Percentiles rank a stretch among this genome's conserved stretches.
phyloP scores from a whole-genome alignment of 495 filamentous ascomycete genomes.

The Penicillium alfredii region DNA sequence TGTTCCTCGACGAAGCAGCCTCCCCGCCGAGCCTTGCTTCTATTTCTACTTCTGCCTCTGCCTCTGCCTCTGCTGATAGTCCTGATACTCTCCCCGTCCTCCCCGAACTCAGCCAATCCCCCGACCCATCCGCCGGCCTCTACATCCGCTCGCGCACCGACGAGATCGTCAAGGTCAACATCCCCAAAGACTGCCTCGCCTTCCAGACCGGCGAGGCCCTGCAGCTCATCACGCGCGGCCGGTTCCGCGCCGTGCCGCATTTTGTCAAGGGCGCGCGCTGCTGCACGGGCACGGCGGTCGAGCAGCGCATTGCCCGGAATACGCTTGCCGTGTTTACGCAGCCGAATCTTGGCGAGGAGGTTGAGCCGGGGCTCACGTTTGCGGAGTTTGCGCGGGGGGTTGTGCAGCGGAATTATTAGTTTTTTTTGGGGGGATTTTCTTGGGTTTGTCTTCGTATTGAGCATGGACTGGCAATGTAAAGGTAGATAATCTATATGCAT shows the following conservation, averaged over 20 bases:
- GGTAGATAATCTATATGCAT: no score
- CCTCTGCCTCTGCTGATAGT: no score
- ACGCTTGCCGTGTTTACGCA: constrained; percentile 97
- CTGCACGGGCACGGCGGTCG: constrained; percentile 29
- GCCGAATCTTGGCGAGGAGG: constrained; percentile 83
- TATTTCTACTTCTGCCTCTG: constrained; percentile 5
- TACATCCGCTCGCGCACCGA: constrained; percentile 87
- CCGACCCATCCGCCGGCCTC: constrained; percentile 77
- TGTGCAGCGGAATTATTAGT: constrained; percentile 67
- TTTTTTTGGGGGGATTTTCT: no score
- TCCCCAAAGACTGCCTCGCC: constrained; percentile 82
- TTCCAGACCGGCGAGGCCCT: constrained; percentile 95
- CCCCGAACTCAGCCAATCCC: constrained; percentile 62
- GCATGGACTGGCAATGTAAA: no score
- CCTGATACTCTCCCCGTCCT: constrained; percentile 42
- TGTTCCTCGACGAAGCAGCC: constrained; percentile 82
- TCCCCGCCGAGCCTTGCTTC: constrained; percentile 32
- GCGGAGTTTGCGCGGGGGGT: constrained; percentile 83
- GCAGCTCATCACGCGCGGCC: constrained; percentile 79
- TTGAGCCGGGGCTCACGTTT: constrained; percentile 69
- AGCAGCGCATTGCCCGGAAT: constrained; percentile 68
- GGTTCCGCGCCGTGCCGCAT: constrained; percentile 92
- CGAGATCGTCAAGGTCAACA: constrained; percentile 74
- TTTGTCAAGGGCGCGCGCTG: constrained; percentile 65
- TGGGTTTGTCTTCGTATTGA: no score